Conservation (phyloP, 2,329 filamentous ascomycete genomes). For the Blastomyces parvus region DNA sequence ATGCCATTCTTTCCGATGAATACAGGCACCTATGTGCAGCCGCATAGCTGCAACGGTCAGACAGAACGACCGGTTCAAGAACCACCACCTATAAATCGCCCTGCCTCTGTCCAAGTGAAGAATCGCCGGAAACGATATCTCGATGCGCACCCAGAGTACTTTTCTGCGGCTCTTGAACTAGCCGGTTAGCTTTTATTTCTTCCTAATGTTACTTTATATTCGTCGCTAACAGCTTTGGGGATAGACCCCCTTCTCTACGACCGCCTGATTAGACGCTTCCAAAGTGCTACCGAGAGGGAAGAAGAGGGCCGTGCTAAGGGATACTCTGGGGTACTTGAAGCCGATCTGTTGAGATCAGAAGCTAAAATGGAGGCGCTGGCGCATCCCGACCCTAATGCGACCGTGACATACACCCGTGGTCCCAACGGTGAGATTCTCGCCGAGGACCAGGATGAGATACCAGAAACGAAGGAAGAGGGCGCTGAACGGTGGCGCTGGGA, state of each 20-base stretch:
- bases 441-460: constrained; percentile 50
- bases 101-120: constrained; percentile 48
- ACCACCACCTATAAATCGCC: constrained; percentile 22
- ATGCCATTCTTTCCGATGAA: constrained; percentile 33
- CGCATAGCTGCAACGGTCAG: constrained; percentile 9
- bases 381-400: constrained; percentile 43
- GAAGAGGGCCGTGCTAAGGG: constrained; percentile 64
- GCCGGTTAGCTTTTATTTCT: constrained; percentile 44
- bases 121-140: constrained; percentile 73
- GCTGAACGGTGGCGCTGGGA: constrained; percentile 59
- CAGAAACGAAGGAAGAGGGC: constrained; percentile 56
- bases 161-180: constrained; percentile 53
- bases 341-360: constrained; percentile 66
- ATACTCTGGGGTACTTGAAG: constrained; percentile 68
- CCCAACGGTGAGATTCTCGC: constrained; percentile 48
- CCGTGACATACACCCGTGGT: constrained; percentile 43
- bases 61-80: constrained; percentile 3
- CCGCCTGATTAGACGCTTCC: constrained; percentile 65
- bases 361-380: constrained; percentile 57
- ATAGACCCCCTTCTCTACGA: constrained; percentile 74
- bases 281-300: constrained; percentile 62
- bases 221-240: constrained; percentile 7
- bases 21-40: constrained; percentile 19
- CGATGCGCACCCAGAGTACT: constrained; percentile 62
- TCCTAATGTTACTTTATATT: constrained; percentile 13